phyloP scores from a whole-genome alignment of 371 early-diverging fungal species.

The Mucor circinelloides region DNA sequence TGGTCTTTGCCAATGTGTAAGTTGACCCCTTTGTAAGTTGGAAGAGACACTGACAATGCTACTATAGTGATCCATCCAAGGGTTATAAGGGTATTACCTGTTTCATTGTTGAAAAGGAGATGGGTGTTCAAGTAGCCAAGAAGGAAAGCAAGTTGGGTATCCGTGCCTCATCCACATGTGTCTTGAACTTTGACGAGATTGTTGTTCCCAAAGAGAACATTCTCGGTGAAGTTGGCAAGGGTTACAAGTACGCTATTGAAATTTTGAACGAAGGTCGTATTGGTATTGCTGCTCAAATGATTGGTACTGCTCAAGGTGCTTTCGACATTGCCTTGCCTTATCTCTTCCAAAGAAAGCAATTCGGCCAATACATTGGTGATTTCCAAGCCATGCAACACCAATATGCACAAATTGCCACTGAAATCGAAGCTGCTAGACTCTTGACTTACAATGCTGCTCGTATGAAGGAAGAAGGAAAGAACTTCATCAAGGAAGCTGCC shows the following conservation, averaged over 20 bases:
- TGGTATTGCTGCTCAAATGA: slow-evolving; percentile 98
- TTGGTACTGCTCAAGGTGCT: slow-evolving; percentile 96
- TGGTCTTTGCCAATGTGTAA: slow-evolving; percentile 94
- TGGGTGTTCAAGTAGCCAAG: slow-evolving; percentile 94
- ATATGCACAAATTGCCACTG: slow-evolving; percentile 92
- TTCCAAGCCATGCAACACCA: slow-evolving; percentile 99
- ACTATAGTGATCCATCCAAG: slow-evolving; percentile 74
- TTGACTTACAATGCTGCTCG: slow-evolving; percentile 98
- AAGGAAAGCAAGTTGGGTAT: slow-evolving; percentile 96
- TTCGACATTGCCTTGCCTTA: slow-evolving; percentile 91
- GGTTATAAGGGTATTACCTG: slow-evolving; percentile 98
- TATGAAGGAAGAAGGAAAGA: slow-evolving; percentile 90
- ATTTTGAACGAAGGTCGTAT: slow-evolving; percentile 98
- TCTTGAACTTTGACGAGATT: slow-evolving; percentile 91
- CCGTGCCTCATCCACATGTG: slow-evolving; percentile 94
- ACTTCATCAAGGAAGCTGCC: slow-evolving; percentile 94
- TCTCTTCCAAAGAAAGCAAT: slow-evolving; percentile 94
- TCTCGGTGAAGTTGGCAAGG: slow-evolving; percentile 92
- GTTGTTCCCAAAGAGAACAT: slow-evolving; percentile 87
- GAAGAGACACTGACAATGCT: background rate
- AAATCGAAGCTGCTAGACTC: slow-evolving; percentile 95
- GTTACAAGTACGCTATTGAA: slow-evolving; percentile 98
- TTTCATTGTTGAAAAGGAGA: slow-evolving; percentile 94
- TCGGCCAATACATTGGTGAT: slow-evolving; percentile 82
- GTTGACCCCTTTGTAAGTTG: slow-evolving; percentile 5